These are phyloP conservation scores for Cercospora sp. DNA, from an alignment of 2,329 filamentous ascomycete species.

Conservation along the genomic window DNA sequence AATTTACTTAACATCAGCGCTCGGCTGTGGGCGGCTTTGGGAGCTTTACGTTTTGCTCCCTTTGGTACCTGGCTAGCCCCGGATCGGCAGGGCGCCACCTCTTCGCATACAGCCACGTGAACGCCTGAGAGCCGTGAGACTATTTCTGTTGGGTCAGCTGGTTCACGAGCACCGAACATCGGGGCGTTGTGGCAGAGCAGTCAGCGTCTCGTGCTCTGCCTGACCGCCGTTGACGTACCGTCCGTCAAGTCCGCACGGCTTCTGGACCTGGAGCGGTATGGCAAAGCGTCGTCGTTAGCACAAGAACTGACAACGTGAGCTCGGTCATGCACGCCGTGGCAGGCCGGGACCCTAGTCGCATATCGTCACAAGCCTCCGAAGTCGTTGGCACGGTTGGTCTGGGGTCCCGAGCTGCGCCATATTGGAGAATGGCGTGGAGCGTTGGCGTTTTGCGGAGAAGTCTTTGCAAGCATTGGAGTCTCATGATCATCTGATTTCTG, in stretches of 20 bases:
- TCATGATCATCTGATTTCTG: slow-evolving; percentile 10
- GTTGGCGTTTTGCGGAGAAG: slow-evolving; percentile 12
- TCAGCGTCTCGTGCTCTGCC: not conserved
- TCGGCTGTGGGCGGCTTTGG: slow-evolving; percentile 12
- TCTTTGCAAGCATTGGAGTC: slow-evolving; percentile 14
- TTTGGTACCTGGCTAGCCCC: slow-evolving; percentile 10
- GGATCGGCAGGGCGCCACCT: slow-evolving; percentile 9
- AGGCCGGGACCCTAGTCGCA: not conserved
- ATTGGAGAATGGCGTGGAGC: slow-evolving; percentile 7
- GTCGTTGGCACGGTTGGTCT: not conserved
- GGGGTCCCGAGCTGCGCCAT: slow-evolving; percentile 9
- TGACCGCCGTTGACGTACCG: not conserved
- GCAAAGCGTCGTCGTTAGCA: not conserved
- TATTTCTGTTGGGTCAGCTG: slow-evolving; percentile 5
- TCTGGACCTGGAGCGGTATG: not conserved
- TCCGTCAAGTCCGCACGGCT: not conserved
- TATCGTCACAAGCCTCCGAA: slow-evolving; percentile 1
- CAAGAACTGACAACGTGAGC: not conserved
- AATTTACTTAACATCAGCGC: slow-evolving; percentile 10
- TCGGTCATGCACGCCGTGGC: not conserved
- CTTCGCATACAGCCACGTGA: not conserved
- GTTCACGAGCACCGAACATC: not conserved
- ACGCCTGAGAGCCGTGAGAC: not conserved
- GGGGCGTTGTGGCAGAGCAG: not conserved
- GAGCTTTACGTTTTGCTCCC: slow-evolving; percentile 6